These are phyloP conservation scores for Royoungia palumana DNA, from an alignment of 768 basidiomycete species.

Conservation along the genomic window DNA sequence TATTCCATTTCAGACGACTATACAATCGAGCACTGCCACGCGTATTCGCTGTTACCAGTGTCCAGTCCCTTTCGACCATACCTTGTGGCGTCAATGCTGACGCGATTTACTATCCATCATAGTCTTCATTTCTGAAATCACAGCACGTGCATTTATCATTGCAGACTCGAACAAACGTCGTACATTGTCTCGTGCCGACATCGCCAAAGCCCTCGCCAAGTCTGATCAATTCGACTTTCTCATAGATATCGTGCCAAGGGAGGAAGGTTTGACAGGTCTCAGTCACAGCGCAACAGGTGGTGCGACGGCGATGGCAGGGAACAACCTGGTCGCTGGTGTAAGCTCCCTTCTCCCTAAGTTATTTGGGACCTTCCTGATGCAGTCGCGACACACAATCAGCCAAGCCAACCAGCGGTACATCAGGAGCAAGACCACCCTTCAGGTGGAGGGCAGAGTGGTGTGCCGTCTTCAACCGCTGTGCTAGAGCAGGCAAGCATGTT, in stretches of 20 bases:
- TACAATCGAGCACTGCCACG: not conserved
- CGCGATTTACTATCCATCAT: too few relatives aligned
- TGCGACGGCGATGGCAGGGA: slow-evolving; percentile 2
- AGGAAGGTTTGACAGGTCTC: slow-evolving; percentile 45
- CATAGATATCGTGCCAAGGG: slow-evolving; percentile 92
- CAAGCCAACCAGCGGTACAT: slow-evolving; percentile 22
- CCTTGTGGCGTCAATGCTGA: too few relatives aligned
- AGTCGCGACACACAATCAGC: slow-evolving; percentile 8
- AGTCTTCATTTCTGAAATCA: slow-evolving; percentile 97
- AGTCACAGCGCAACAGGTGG: slow-evolving; percentile 6
- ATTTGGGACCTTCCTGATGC: not conserved
- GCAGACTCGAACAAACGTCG: slow-evolving; percentile 95
- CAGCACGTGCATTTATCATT: slow-evolving; percentile 91
- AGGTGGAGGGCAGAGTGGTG: slow-evolving; percentile 14
- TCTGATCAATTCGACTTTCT: slow-evolving; percentile 97
- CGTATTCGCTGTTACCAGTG: too few relatives aligned
- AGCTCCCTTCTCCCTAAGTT: not conserved
- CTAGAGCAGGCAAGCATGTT: slow-evolving; percentile 23
- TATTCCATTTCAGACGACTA: too few relatives aligned
- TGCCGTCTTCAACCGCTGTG: slow-evolving; percentile 19
- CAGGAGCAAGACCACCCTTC: slow-evolving; percentile 26
- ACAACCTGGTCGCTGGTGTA: slow-evolving; percentile 25
- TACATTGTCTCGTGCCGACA: slow-evolving; percentile 91
- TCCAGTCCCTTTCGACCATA: too few relatives aligned
- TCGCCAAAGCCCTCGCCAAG: slow-evolving; percentile 87